Evolutionary conservation across 495 filamentous ascomycete genomes (phyloP).

Genomic region (Cenococcum geophilum): DNA sequence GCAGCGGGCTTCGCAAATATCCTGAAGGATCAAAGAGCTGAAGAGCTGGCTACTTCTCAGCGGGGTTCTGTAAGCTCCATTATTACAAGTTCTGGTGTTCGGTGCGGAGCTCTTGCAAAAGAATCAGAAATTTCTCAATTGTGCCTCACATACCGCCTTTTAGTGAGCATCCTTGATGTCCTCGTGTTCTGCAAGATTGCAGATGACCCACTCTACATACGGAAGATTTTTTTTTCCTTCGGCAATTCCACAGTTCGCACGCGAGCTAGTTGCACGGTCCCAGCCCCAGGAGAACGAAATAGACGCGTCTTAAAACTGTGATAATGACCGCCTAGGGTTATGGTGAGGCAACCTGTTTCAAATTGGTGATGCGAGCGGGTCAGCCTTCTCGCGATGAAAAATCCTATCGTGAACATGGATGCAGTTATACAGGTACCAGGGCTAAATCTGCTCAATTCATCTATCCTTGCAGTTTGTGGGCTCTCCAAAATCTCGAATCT

Average conservation of each 20-base stretch:
- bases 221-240: not conserved
- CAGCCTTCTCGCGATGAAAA: not conserved
- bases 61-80: conserved; percentile 2
- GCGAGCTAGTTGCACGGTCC: not conserved
- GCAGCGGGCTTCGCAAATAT: conserved; percentile 10
- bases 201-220: too few species aligned
- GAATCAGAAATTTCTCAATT: too few species aligned
- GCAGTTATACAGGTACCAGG: not conserved
- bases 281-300: conserved; percentile 4
- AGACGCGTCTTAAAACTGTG: conserved; percentile 25
- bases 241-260: conserved; percentile 1
- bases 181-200: conserved; percentile 1
- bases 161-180: not conserved
- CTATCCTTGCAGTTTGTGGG: too few species aligned
- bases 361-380: conserved; percentile 2
- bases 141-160: not conserved
- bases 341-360: conserved; percentile 2
- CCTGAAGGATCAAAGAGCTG: not conserved
- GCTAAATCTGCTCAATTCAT: too few species aligned
- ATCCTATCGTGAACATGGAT: not conserved
- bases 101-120: too few species aligned
- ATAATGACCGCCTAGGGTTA: conserved; percentile 1
- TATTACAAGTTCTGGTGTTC: conserved; percentile 2
- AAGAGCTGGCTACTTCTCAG: not conserved
- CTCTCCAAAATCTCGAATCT: too few species aligned